phyloP scores from a whole-genome alignment of 2,329 filamentous ascomycete species.

The Fusarium denticulatum region DNA sequence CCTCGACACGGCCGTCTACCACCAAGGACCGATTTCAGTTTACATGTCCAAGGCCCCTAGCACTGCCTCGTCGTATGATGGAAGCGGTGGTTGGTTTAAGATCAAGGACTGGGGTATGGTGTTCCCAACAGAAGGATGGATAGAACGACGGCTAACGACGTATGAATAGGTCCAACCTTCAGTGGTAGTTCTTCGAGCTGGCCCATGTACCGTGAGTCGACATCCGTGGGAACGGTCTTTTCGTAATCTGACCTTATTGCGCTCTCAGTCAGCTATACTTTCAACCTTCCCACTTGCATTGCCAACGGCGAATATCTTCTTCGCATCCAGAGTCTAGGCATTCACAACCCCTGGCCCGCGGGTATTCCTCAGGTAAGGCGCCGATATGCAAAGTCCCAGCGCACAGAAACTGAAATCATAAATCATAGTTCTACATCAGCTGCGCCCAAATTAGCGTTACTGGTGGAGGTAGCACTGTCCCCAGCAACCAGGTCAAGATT shows the following conservation, averaged over 20 bases:
- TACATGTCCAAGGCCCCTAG: constrained; percentile 11
- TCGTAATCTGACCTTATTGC: not conserved
- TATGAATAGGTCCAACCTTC: not conserved
- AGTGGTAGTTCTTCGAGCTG: not conserved
- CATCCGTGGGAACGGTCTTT: fast-evolving
- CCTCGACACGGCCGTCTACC: constrained; percentile 3
- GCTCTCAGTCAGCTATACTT: not conserved
- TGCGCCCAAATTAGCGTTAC: constrained; percentile 7
- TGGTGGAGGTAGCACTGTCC: constrained; percentile 4
- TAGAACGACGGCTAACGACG: not conserved
- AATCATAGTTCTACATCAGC: not conserved
- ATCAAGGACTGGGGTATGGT: constrained; percentile 12
- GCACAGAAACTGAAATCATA: fast-evolving
- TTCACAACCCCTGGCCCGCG: constrained; percentile 8
- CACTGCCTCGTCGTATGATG: not conserved
- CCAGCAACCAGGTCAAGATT: constrained; percentile 10
- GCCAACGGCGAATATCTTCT: constrained; percentile 9
- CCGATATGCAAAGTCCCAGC: fast-evolving
- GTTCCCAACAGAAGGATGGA: not conserved
- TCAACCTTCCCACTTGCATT: constrained; percentile 4
- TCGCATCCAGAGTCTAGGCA: constrained; percentile 1
- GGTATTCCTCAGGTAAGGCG: not conserved
- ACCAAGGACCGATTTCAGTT: constrained; percentile 3
- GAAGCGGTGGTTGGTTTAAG: constrained; percentile 4
- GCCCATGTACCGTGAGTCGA: not conserved